Base-by-base conservation (phyloP, 306 rosid genomes). In the Vigna hirtella region DNA sequence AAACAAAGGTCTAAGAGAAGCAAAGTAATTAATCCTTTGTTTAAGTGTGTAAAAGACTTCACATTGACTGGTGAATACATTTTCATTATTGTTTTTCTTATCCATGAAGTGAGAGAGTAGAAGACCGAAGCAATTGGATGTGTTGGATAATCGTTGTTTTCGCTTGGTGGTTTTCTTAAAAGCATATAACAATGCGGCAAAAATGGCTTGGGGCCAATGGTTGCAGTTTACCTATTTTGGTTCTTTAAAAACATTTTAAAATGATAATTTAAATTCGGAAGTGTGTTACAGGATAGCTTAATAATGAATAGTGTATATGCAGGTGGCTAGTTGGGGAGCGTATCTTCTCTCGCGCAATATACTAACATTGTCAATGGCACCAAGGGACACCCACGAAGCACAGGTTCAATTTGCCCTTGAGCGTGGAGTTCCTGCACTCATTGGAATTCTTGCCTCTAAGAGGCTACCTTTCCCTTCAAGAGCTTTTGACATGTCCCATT, bases 251-350 rank as follows among this genome's bases (percentile, higher is more conserved):
- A 20, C 20, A 55, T 55, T 55, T 18, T 8, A 0, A 55, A 55
- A 55, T 55, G 30, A 55, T 22, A 55, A 0, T 18, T 9, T 18
- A 38, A 38, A 38, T 7, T 38, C 8, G 9, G 43, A 38, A 38
- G 28, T 2, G 30, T 55, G 11, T 20, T 55, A 55, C 15, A 2
- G 7, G 15, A 20, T 1, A 18, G 9, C 45, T 9, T 7, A 8
- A 11, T 40, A 40, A 8, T 40, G 11, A 40, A 40, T 40, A 40
- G 8, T 40, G 6, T 42, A 42, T 1, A 55, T 57, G 80, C 65
- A 92, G 97, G 96, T 92, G 42, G 97, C 97, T 20, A 92, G 97
- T 58, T 92, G 93, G 96, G 97, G 96, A 82, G 97, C 93, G 0
- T 92, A 90, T 73, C 92, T 89, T 57, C 42, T 86, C 9, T 87